Evolutionary conservation across 208 protist genomes (phyloP).

Genomic region (Crithidia acanthocephali): DNA sequence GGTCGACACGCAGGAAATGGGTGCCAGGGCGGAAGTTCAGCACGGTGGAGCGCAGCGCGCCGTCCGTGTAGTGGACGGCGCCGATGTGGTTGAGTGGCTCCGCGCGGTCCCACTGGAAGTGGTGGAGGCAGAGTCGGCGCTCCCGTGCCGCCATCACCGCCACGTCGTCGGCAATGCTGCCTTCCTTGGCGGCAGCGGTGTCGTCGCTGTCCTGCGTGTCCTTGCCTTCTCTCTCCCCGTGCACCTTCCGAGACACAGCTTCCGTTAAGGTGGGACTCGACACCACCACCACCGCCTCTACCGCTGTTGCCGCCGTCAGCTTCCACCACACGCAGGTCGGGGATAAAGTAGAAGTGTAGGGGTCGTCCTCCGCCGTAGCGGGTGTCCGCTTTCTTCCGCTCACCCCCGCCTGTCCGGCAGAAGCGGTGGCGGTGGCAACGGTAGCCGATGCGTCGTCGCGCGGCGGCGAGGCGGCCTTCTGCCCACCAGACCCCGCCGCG

Average conservation of each 20-base stretch:
- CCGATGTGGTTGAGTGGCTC: constrained; percentile 60
- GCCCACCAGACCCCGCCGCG: background rate
- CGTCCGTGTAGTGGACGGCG: constrained; percentile 46
- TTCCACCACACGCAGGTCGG: constrained; percentile 33
- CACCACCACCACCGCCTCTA: constrained; percentile 30
- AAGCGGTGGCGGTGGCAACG: background rate
- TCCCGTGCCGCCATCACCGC: constrained; percentile 10
- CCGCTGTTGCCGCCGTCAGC: constrained; percentile 20
- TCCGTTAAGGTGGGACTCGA: constrained; percentile 25
- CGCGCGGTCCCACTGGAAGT: constrained; percentile 71
- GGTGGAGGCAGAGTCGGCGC: constrained; percentile 46
- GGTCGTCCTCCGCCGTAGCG: background rate
- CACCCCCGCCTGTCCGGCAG: background rate
- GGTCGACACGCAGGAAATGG: constrained; percentile 70
- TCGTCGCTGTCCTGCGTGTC: background rate
- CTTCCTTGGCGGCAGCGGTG: background rate
- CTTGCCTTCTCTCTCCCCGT: background rate
- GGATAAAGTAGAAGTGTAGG: background rate
- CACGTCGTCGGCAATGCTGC: background rate
- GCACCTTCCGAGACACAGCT: background rate
- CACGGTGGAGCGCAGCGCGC: constrained; percentile 40
- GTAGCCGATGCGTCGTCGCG: background rate
- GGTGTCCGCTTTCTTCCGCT: background rate
- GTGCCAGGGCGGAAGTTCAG: constrained; percentile 49
- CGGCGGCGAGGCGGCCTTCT: background rate